Conservation (phyloP, 1,139 yeast genomes). For the Kodamaea derodonti region DNA sequence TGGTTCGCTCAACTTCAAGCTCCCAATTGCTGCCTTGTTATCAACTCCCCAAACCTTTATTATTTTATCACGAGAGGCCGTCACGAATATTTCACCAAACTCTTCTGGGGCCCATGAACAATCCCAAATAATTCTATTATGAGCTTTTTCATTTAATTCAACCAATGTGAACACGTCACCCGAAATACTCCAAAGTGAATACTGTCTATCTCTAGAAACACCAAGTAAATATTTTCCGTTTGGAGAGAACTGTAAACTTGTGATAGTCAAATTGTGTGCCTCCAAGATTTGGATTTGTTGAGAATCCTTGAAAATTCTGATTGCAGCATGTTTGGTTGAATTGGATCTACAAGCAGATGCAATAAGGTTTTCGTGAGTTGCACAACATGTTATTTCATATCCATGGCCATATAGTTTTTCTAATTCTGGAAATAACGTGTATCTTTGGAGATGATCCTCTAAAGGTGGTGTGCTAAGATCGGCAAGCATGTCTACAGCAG, state of each 20-base stretch:
- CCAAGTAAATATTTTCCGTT: slow-evolving; percentile 66
- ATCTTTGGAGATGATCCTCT: slow-evolving; percentile 87
- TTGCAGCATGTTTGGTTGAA: slow-evolving; percentile 76
- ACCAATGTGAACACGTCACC: slow-evolving; percentile 41
- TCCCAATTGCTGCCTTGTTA: slow-evolving; percentile 23
- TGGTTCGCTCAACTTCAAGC: slow-evolving; percentile 47
- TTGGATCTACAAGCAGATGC: slow-evolving; percentile 95
- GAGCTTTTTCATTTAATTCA: slow-evolving; percentile 65
- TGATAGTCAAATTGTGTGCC: slow-evolving; percentile 79
- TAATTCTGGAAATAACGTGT: slow-evolving; percentile 89
- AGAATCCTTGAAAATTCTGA: slow-evolving; percentile 61
- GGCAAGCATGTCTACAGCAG: slow-evolving; percentile 41
- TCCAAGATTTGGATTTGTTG: slow-evolving; percentile 42
- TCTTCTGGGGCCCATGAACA: slow-evolving; percentile 69
- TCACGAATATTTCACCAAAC: slow-evolving; percentile 49
- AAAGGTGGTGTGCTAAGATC: slow-evolving; percentile 61
- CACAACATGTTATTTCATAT: slow-evolving; percentile 82
- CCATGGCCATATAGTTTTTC: slow-evolving; percentile 98
- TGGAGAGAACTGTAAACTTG: slow-evolving; percentile 74
- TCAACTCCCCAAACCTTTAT: slow-evolving; percentile 65
- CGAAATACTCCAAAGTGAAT: slow-evolving; percentile 68
- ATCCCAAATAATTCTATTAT: slow-evolving; percentile 92
- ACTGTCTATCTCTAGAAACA: slow-evolving; percentile 88
- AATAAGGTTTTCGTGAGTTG: slow-evolving; percentile 58
- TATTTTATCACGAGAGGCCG: slow-evolving; percentile 84